Conservation (phyloP, 768 basidiomycete species). For the Tephrocybe sp. region DNA sequence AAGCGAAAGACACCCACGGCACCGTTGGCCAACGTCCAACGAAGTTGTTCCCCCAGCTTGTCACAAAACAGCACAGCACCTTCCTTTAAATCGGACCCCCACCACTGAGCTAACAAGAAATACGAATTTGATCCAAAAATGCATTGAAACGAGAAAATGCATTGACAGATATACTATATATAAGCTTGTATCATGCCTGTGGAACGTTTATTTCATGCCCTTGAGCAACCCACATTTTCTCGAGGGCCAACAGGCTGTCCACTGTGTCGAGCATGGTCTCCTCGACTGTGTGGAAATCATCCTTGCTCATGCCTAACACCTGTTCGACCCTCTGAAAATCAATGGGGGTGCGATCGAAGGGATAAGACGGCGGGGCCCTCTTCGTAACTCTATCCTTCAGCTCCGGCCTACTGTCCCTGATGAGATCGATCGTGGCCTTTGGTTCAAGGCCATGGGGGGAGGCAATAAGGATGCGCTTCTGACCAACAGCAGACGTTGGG, state of each 20-base stretch:
- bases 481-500: constrained; percentile 25
- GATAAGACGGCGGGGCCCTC: constrained; percentile 15
- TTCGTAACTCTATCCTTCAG: constrained; percentile 27
- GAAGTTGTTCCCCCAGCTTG: too few species aligned
- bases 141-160: too few species aligned
- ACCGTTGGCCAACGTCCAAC: too few species aligned
- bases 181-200: neutral
- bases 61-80: too few species aligned
- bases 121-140: too few species aligned
- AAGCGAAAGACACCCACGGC: too few species aligned
- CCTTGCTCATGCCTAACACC: constrained; percentile 31
- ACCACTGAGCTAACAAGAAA: too few species aligned
- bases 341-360: constrained; percentile 22
- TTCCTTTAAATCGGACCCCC: too few species aligned
- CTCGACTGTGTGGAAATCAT: constrained; percentile 29
- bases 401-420: constrained; percentile 29
- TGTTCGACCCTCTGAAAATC: constrained; percentile 30
- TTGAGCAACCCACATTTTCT: constrained; percentile 20
- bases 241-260: constrained; percentile 24
- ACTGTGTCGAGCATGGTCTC: constrained; percentile 33
- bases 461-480: constrained; percentile 31
- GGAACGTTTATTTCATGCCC: constrained; percentile 13
- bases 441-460: constrained; percentile 28
- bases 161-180: too few species aligned
- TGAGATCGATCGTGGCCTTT: constrained; percentile 20